Conservation (phyloP, 1,139 yeast genomes). For the Hanseniaspora uvarum region DNA sequence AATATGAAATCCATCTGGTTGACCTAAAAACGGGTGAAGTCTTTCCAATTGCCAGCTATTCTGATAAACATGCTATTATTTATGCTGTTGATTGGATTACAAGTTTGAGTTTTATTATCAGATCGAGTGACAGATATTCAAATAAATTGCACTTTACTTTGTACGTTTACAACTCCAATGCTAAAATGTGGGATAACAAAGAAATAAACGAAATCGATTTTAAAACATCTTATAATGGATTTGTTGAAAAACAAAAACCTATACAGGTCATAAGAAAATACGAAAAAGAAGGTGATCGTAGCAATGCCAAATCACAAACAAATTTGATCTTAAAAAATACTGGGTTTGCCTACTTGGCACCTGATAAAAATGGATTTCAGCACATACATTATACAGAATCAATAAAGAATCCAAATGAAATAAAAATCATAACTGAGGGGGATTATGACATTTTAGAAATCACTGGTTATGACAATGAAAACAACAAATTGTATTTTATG, state of each 20-base stretch:
- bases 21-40: slow-evolving; percentile 33
- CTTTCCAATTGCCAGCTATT: slow-evolving; percentile 26
- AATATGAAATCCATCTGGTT: slow-evolving; percentile 18
- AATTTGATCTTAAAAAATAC: slow-evolving; percentile 50
- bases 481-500: slow-evolving; percentile 50
- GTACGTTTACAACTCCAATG: slow-evolving; percentile 14
- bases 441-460: slow-evolving; percentile 61
- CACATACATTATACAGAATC: slow-evolving; percentile 61
- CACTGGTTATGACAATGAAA: slow-evolving; percentile 44
- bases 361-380: slow-evolving; percentile 47
- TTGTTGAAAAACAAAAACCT: slow-evolving; percentile 36
- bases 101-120: slow-evolving; percentile 43
- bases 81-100: slow-evolving; percentile 70
- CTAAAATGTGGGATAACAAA: slow-evolving; percentile 26
- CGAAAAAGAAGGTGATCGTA: slow-evolving; percentile 21
- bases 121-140: slow-evolving; percentile 65
- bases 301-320: slow-evolving; percentile 37
- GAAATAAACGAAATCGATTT: slow-evolving; percentile 33
- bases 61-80: slow-evolving; percentile 29
- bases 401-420: slow-evolving; percentile 17
- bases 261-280: slow-evolving; percentile 27
- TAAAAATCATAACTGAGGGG: slow-evolving; percentile 42
- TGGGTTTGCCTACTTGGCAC: slow-evolving; percentile 68
- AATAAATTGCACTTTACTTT: slow-evolving; percentile 38
- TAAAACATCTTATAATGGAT: slow-evolving; percentile 46